phyloP scores from a whole-genome alignment of 768 basidiomycete species.

The Imleria badia region DNA sequence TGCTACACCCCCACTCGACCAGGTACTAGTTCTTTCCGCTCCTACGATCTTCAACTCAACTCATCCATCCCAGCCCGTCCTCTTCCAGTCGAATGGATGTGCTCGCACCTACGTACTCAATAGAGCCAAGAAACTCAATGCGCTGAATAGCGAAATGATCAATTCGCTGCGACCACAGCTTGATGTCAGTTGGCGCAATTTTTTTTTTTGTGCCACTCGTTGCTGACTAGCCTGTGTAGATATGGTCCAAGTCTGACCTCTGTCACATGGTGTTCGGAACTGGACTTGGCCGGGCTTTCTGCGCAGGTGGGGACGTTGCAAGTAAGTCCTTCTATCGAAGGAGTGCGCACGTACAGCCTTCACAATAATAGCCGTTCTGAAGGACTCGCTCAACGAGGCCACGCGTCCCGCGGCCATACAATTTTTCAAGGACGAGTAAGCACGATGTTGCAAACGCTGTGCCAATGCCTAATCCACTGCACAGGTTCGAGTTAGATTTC shows the following conservation, averaged over 20 bases:
- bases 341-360: slow-evolving; percentile 1
- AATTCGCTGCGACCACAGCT: slow-evolving; percentile 66
- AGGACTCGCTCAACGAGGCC: slow-evolving; percentile 45
- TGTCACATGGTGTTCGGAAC: slow-evolving; percentile 72
- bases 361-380: slow-evolving; percentile 50
- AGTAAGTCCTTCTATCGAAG: slow-evolving; percentile 47
- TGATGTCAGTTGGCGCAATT: slow-evolving; percentile 49
- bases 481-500: slow-evolving; percentile 80
- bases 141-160: slow-evolving; percentile 80
- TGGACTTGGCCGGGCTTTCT: slow-evolving; percentile 78
- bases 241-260: slow-evolving; percentile 72
- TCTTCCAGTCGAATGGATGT: slow-evolving; percentile 65
- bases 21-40: slow-evolving; percentile 16
- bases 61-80: slow-evolving; percentile 45
- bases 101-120: slow-evolving; percentile 77
- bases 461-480: slow-evolving; percentile 8
- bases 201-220: slow-evolving; percentile 1
- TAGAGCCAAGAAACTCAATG: slow-evolving; percentile 76
- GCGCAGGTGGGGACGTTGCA: slow-evolving; percentile 92
- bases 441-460: slow-evolving; percentile 20
- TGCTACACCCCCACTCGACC: slow-evolving; percentile 17
- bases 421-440: slow-evolving; percentile 90
- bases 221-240: slow-evolving; percentile 39
- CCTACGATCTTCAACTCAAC: neutral
- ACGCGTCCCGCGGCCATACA: slow-evolving; percentile 68